phyloP scores from a whole-genome alignment of 768 basidiomycete species.

The Mycena albidolilacea region DNA sequence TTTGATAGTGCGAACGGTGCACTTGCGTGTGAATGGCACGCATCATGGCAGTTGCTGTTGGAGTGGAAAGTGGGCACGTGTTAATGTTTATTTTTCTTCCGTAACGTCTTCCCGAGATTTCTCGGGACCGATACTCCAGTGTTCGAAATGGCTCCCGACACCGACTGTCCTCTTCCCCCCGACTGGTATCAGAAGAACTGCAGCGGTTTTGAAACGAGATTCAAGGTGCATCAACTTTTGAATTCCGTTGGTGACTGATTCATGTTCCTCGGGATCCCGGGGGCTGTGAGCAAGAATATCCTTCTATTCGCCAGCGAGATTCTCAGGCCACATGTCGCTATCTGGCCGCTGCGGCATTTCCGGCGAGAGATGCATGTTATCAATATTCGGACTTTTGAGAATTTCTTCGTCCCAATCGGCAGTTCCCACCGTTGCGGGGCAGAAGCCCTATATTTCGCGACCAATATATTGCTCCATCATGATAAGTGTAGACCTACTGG shows the following conservation, averaged over 20 bases:
- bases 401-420: background rate
- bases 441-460: slow-evolving; percentile 1
- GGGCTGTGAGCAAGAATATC: background rate
- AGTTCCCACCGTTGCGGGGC: background rate
- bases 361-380: background rate
- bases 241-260: background rate
- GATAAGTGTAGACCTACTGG: slow-evolving; percentile 12
- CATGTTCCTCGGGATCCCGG: slow-evolving; percentile 5
- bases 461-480: slow-evolving; percentile 6
- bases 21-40: too few species aligned
- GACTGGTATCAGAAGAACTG: too few species aligned
- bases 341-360: background rate
- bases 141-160: too few species aligned
- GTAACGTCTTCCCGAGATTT: background rate
- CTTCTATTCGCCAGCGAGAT: background rate
- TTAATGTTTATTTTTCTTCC: background rate
- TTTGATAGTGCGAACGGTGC: too few species aligned
- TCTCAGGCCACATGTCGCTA: slow-evolving; percentile 4
- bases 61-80: background rate
- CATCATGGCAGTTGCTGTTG: background rate
- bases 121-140: too few species aligned
- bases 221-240: too few species aligned
- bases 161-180: too few species aligned
- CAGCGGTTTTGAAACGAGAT: too few species aligned
- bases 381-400: background rate